Percentiles rank a stretch among this genome's conserved stretches.
phyloP scores from a whole-genome alignment of 2,329 filamentous ascomycete genomes.

The Chaetomiaceae sp. region DNA sequence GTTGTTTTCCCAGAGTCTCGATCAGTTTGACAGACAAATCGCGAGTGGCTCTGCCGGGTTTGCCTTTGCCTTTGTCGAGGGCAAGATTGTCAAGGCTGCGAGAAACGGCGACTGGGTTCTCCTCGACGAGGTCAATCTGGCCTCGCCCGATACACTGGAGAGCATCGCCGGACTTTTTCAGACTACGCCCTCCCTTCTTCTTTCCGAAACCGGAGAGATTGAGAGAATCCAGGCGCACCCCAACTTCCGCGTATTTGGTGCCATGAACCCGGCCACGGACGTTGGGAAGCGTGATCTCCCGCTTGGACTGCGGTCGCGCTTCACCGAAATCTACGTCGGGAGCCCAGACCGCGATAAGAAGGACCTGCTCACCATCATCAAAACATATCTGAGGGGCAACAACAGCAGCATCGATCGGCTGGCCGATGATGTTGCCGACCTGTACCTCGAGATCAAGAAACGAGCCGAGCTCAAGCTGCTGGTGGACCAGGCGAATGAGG shows the following conservation, averaged over 20 bases:
- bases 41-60: constrained; percentile 69
- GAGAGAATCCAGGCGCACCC: constrained; percentile 85
- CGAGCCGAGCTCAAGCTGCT: constrained; percentile 76
- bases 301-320: constrained; percentile 60
- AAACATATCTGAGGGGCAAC: constrained; percentile 74
- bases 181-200: constrained; percentile 74
- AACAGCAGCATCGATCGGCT: constrained; percentile 68
- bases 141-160: constrained; percentile 89
- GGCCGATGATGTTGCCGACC: constrained; percentile 72
- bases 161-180: constrained; percentile 84
- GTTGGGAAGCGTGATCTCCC: constrained; percentile 93
- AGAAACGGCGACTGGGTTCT: constrained; percentile 96
- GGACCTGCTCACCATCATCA: constrained; percentile 82
- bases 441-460: constrained; percentile 84
- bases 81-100: constrained; percentile 92
- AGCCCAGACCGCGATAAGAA: constrained; percentile 84
- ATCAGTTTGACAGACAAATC: constrained; percentile 76
- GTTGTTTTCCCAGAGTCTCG: constrained; percentile 66
- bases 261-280: constrained; percentile 99
- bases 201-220: constrained; percentile 91
- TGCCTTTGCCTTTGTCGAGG: constrained; percentile 93
- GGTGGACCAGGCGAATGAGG: constrained; percentile 92
- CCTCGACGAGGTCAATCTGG: constrained; percentile 88
- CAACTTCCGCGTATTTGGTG: constrained; percentile 92
- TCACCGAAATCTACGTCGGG: constrained; percentile 92